A percentile compares a stretch with the other conserved stretches of the same genome.
Conservation (phyloP, 495 filamentous ascomycete species). For the Letharia columbiana region DNA sequence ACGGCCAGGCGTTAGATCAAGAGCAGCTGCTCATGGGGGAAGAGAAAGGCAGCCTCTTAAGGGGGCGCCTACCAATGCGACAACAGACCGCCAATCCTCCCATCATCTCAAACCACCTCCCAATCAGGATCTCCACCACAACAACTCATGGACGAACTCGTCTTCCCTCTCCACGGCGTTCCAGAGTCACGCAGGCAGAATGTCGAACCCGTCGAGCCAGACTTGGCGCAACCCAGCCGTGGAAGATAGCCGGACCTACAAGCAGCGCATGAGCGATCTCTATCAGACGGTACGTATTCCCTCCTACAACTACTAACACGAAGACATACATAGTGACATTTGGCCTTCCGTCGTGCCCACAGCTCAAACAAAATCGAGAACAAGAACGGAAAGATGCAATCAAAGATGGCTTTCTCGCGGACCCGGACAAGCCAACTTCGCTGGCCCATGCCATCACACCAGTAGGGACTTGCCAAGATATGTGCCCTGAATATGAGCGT, state of each 20-base stretch:
- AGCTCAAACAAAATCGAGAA: conserved; percentile 60
- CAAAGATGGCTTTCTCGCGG: conserved; percentile 67
- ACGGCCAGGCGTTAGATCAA: conserved; percentile 15
- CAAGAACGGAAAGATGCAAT: conserved; percentile 63
- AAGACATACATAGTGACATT: conserved; percentile 21
- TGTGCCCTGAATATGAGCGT: conserved; percentile 90
- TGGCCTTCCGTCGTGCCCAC: conserved; percentile 25
- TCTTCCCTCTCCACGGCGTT: conserved; percentile 8
- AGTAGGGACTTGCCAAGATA: conserved; percentile 79
- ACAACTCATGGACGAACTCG: conserved; percentile 12
- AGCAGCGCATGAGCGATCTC: conserved; percentile 23
- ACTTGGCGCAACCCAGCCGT: conserved; percentile 17
- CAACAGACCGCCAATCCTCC: not conserved
- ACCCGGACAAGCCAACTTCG: conserved; percentile 74
- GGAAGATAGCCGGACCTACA: conserved; percentile 18
- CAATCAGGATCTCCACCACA: conserved; percentile 4
- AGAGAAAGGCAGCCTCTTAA: conserved; percentile 8
- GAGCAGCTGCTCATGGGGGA: conserved; percentile 13
- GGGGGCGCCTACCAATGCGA: conserved; percentile 2
- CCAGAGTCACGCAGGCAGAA: conserved; percentile 14
- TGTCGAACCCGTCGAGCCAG: conserved; percentile 11
- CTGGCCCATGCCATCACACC: conserved; percentile 80
- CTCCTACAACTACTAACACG: conserved; percentile 20
- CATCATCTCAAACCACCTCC: conserved; percentile 15
- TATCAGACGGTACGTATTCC: conserved; percentile 24